Base-by-base conservation (phyloP, 1,284 basidiomycete genomes). In the Cystobasidium slooffiae region DNA sequence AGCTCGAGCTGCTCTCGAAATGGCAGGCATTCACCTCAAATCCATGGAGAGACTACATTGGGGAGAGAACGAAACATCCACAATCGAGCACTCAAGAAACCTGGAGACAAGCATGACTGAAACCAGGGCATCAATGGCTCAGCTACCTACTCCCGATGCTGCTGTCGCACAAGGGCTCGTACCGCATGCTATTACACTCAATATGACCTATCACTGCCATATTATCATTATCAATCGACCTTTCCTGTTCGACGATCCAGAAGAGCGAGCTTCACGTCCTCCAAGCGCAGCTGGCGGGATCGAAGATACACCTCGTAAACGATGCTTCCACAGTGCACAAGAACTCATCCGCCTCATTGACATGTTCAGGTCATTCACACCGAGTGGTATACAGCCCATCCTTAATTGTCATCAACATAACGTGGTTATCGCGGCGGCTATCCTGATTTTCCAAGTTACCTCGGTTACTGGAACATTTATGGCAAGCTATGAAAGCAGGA, bases 141-240 rank as follows among this genome's bases (percentile, higher is more conserved):
- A 20, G 14, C 22, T 72, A 14, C 69, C 69, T 9, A 52, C 43
- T 63, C 31, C 20, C 3, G 49, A 52, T 6, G 52, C 59, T 18
- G 51, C 47, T 59, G 47, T 55, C 24, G 37, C 58, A 20, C 49
- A 72, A 55, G 64, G 64, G 16, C 44, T 41, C n/a, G 24, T 14
- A 7, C 69, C 69, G 9, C 69, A 72, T 41, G 61, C 39, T 8
- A 53, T 72, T 1, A 72, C 69, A 6, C 61, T 72, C 31, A 56
- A 56, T n/a, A 72, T 72, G 69, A 58, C 59, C 16, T 72, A 72
- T 37, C 43, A 64, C 51, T 72, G 69, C 51, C 69, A 72, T 41
- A 72, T 72, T n/a, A 72, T 72, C 59, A 72, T 72, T 22, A 59
- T 72, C 47, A 72, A 72, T 46, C 58, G 69, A 16, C 69, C 69